phyloP scores from a whole-genome alignment of 192 early-diverging fungal species.

The Spinellus fusiger region DNA sequence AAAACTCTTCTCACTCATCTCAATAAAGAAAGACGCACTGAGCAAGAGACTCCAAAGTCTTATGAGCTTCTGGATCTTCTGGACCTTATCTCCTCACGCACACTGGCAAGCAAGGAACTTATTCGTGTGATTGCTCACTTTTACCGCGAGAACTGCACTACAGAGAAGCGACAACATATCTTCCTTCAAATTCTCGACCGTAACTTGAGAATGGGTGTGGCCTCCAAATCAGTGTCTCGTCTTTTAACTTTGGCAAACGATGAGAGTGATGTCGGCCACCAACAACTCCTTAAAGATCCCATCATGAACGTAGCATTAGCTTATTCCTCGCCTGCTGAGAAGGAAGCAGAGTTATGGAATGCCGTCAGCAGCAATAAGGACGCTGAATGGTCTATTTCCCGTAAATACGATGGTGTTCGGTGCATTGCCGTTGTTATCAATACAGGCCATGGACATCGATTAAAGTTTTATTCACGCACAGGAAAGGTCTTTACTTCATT shows the following conservation, averaged over 20 bases:
- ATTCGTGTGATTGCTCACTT: conserved; percentile 9
- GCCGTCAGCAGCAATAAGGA: background rate
- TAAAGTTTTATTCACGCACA: conserved; percentile 35
- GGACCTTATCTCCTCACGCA: conserved; percentile 15
- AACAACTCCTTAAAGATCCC: background rate
- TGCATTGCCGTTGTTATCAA: conserved; percentile 35
- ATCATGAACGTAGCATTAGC: conserved; percentile 19
- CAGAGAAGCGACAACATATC: conserved; percentile 5
- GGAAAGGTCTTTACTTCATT: conserved; percentile 31
- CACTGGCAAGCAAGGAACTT: conserved; percentile 16
- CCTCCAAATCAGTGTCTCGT: conserved; percentile 8
- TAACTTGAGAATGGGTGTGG: conserved; percentile 30
- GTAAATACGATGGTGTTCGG: conserved; percentile 48
- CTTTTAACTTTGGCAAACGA: conserved; percentile 7
- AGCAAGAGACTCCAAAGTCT: background rate
- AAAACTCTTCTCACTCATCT: conserved; percentile 1
- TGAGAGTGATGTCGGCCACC: background rate
- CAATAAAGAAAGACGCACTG: background rate
- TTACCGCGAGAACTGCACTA: conserved; percentile 8
- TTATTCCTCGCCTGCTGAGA: background rate
- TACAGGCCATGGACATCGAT: background rate
- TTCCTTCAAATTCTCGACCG: conserved; percentile 31
- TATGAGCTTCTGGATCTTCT: conserved; percentile 5
- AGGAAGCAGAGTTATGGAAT: background rate
- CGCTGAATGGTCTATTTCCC: conserved; percentile 35